Evolutionary conservation across 176 grass and related monocot species (phyloP).

Genomic region (Aegilops umbellulata): DNA sequence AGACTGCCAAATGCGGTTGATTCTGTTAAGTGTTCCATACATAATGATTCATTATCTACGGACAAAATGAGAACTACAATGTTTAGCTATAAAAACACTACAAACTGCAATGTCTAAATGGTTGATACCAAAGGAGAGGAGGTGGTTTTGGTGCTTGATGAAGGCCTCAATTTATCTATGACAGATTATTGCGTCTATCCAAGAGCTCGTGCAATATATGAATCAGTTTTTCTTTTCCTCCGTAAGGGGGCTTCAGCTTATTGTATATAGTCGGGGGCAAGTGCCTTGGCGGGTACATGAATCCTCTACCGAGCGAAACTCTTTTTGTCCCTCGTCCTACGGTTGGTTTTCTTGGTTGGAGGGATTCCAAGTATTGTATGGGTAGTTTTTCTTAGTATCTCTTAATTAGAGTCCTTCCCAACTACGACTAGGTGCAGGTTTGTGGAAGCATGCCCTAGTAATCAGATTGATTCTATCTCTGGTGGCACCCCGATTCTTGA

Average conservation of each 20-base stretch:
- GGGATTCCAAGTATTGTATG: not conserved
- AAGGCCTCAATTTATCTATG: not conserved
- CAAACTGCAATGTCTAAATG: not conserved
- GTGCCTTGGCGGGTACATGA: not conserved
- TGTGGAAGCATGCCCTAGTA: not conserved
- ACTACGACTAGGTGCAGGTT: not conserved
- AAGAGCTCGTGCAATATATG: not conserved
- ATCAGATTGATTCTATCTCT: not conserved
- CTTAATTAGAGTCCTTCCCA: not conserved
- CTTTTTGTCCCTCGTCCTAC: not conserved
- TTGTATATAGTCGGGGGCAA: not conserved
- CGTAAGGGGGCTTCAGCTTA: not conserved
- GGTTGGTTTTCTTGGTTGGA: not conserved
- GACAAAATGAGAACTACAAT: not conserved
- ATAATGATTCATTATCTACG: not conserved
- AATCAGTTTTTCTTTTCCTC: not conserved
- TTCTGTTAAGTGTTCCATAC: not conserved
- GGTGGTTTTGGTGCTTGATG: not conserved
- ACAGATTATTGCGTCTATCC: not conserved
- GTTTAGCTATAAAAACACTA: not conserved
- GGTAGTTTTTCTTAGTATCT: not conserved
- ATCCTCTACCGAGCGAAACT: not conserved
- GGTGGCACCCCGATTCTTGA: not conserved
- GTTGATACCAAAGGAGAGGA: not conserved
- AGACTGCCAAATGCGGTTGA: not conserved